Evolutionary conservation across 192 early-diverging fungal genomes (phyloP).

Genomic region (Backusella tarrabulga): DNA sequence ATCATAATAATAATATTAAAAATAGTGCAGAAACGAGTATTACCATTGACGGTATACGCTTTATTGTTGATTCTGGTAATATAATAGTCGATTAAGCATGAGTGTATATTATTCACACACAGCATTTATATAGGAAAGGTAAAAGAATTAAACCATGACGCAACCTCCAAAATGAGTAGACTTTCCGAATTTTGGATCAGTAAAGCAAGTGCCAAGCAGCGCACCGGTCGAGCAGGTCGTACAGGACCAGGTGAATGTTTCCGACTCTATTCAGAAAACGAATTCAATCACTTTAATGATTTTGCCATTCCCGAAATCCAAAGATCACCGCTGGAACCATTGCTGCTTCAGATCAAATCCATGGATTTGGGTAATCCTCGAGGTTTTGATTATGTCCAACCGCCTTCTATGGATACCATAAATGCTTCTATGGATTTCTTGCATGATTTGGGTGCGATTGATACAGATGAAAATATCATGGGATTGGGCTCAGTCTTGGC

Average conservation of each 20-base stretch:
- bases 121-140: constrained; percentile 44
- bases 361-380: constrained; percentile 60
- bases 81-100: neutral
- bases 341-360: constrained; percentile 59
- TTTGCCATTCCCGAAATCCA: constrained; percentile 69
- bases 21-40: constrained; percentile 43
- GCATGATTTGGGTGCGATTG: constrained; percentile 50
- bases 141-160: constrained; percentile 64
- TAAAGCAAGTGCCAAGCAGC: constrained; percentile 63
- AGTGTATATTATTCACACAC: neutral
- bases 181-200: constrained; percentile 71
- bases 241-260: constrained; percentile 67
- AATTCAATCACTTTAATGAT: constrained; percentile 57
- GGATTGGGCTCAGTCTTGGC: constrained; percentile 53
- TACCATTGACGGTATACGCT: constrained; percentile 63
- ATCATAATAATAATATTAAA: neutral
- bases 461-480: constrained; percentile 44
- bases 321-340: constrained; percentile 57
- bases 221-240: constrained; percentile 61
- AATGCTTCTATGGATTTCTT: constrained; percentile 44
- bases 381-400: constrained; percentile 58
- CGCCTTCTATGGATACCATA: constrained; percentile 42
- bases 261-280: constrained; percentile 59
- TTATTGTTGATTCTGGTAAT: constrained; percentile 65
- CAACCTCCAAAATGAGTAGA: constrained; percentile 44